Base-by-base conservation (phyloP, 352 stramenopile species). In the Globisporangium solare region DNA sequence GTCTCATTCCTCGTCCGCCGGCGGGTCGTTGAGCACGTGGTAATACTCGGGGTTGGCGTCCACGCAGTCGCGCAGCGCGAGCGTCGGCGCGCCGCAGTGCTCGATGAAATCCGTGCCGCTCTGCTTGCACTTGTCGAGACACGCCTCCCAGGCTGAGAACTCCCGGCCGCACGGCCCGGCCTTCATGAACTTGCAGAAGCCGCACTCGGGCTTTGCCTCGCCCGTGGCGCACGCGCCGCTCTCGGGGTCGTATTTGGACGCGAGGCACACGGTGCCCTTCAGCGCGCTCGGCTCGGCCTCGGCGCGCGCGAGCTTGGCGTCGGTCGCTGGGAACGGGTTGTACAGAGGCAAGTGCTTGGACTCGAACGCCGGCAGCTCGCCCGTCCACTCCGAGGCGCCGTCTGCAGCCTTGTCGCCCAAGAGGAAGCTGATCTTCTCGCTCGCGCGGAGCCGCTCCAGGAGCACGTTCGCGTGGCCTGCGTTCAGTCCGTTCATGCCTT, bases 121-220 rank as follows among this genome's bases (percentile, higher is more conserved):
- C 60, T 78, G 70, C 68, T 94, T 94, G 73, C 76, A 86, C 14
- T 56, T 56, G 61, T 94, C 77, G 11, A 95, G 70, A 67, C 86
- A 95, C 37, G 76, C 68, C 63, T 95, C 83, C 86, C 86, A 95
- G 31, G 78, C 71, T 41, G 73, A 80, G 62, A 95, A 95, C 63
- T 89, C 67, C 31, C 65, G 65, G 47, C 83, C 85, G 56, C 86
- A 95, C 50, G 86, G 86, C 0, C 86, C 86, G 21, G 82, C 83
- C 70, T 94, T 94, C 84, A 95, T 95, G 65, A 95, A 95, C 67
- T 92, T 91, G 67, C 86, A 95, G 58, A 93, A 95, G 55, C 84
- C 85, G 56, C 86, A 95, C 69, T 95, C 86, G 35, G 82, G 68
- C 63, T 95, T 92, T 46, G 69, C 55, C 10, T 48, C 31, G n/a